Base-by-base conservation (phyloP, 2,329 filamentous ascomycete species). In the Knufia fluminis region DNA sequence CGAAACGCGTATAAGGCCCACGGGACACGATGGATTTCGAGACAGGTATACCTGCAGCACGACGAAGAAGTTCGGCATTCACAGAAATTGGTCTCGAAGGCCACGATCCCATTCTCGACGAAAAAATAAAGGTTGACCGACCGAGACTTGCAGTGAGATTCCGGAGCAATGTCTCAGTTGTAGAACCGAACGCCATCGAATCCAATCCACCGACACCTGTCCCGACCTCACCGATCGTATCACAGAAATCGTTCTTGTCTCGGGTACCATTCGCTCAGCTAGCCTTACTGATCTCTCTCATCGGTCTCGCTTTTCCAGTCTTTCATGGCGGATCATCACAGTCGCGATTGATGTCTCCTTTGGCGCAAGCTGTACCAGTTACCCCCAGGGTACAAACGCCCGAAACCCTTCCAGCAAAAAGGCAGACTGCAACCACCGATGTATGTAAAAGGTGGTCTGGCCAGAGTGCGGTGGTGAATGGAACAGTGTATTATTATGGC, bases 401-500 rank as follows among this genome's bases (percentile, higher is more conserved):
- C 24, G 45, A 19, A 19, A 20, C 41, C 2, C 43, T 51, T 16
- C 48, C 50, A 26, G 36, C 36, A 23, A 57, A 54, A 38, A 54
- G 60, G 42, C 52, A 59, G 24, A 50, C 72, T 52, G 78, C 71
- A 54, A 67, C 74, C 2, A 78, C 75, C 1, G 69, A 77, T 55
- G 71, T 81, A 12, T 86, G 83, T 60, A 74, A 75, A 48, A 69
- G 82, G 62, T 86, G 80, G 80, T 76, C 76, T 16, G 77, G 81
- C 46, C 82, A 85, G 65, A 76, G 78, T 72, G 63, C 85, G 2
- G 62, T 85, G 31, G 73, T 90, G 14, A 88, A 88, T 56, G 85
- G 84, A 12, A 89, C 83, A 0, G 61, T 89, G 2, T 90, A 86
- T 62, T 76, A 87, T 48, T 90, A 87, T 57, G 85, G 85, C 31